Evolutionary conservation across 2,329 filamentous ascomycete species (phyloP).

Genomic region (Sporothrix brasiliensis): DNA sequence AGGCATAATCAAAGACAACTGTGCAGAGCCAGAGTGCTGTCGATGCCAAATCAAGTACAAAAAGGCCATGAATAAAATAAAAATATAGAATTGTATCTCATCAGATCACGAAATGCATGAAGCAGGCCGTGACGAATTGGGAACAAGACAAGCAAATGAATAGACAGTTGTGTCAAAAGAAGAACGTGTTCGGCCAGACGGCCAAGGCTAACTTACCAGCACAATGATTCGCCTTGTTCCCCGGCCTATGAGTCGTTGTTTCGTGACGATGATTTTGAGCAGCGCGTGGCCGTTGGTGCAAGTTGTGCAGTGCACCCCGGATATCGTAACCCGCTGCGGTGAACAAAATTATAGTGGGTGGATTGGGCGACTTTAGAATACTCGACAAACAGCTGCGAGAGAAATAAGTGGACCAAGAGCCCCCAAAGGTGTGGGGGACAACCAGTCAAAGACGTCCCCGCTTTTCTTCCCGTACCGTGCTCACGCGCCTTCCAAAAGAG

Average conservation of each 20-base stretch:
- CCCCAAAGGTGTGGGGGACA: neutral
- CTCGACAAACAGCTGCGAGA: neutral
- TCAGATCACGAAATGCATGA: neutral
- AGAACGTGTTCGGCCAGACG: neutral
- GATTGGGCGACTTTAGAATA: neutral
- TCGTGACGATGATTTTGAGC: neutral
- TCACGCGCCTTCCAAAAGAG: neutral
- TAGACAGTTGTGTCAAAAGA: neutral
- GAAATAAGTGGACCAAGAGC: neutral
- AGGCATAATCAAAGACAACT: neutral
- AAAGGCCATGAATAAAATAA: neutral
- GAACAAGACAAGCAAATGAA: too few relatives aligned
- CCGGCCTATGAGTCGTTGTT: constrained; percentile 1
- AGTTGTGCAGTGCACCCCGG: neutral
- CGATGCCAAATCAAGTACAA: neutral
- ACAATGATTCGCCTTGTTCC: neutral
- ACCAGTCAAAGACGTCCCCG: neutral
- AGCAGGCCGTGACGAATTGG: neutral
- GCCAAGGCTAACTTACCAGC: neutral
- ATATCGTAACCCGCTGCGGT: constrained; percentile 7
- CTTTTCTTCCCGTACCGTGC: constrained; percentile 8
- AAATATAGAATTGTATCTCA: neutral
- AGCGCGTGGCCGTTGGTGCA: neutral
- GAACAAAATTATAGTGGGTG: neutral
- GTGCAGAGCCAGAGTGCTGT: neutral